Evolutionary conservation across 495 filamentous ascomycete species (phyloP).

Genomic region (Antarctomyces pellizariae): DNA sequence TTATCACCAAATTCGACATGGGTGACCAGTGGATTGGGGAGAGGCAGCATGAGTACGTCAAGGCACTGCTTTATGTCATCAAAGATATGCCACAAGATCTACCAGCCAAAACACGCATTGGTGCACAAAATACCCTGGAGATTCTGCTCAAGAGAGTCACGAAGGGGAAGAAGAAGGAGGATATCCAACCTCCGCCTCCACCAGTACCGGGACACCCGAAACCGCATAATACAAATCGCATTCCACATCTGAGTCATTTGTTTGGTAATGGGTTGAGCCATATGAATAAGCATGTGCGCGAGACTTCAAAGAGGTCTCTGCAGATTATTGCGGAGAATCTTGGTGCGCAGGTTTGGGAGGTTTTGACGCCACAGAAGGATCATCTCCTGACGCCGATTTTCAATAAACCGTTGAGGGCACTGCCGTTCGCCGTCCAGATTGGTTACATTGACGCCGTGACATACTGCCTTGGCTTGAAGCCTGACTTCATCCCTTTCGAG

Average conservation of each 20-base stretch:
- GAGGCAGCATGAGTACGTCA: conserved; percentile 62
- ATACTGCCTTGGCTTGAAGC: conserved; percentile 68
- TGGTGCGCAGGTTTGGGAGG: conserved; percentile 55
- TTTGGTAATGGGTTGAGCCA: conserved; percentile 75
- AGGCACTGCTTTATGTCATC: conserved; percentile 79
- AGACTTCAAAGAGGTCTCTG: conserved; percentile 59
- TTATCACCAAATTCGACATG: conserved; percentile 57
- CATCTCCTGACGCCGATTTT: conserved; percentile 69
- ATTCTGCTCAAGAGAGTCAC: conserved; percentile 54
- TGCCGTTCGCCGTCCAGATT: conserved; percentile 84
- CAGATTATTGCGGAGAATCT: conserved; percentile 56
- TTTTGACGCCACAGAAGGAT: conserved; percentile 72
- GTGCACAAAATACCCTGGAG: conserved; percentile 61
- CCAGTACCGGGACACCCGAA: conserved; percentile 14
- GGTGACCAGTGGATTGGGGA: conserved; percentile 63
- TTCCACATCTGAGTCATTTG: conserved; percentile 54
- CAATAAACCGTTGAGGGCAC: conserved; percentile 74
- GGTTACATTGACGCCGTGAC: conserved; percentile 95
- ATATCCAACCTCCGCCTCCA: conserved; percentile 28
- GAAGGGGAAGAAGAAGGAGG: conserved; percentile 47
- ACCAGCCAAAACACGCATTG: conserved; percentile 59
- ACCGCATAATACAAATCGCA: conserved; percentile 20
- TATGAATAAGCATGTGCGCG: conserved; percentile 82
- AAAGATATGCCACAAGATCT: conserved; percentile 91
- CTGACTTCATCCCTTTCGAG: conserved; percentile 71